Conservation (phyloP, 306 rosid genomes). For the Mimosa pudica region DNA sequence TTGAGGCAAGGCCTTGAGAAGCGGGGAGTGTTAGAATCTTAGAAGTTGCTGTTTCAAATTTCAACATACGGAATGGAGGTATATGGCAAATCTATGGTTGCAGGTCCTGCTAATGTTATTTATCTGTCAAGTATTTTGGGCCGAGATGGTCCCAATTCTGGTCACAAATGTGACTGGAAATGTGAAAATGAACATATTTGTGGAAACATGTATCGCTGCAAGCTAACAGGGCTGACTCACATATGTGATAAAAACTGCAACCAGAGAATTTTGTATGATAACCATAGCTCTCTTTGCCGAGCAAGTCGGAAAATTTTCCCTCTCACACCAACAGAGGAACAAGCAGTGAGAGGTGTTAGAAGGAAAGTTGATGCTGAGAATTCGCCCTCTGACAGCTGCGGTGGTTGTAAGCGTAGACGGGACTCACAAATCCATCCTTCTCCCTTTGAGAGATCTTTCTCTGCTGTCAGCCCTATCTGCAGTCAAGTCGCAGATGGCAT, state of each 20-base stretch:
- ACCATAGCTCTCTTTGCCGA: constrained; percentile 79
- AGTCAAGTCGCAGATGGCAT: constrained; percentile 78
- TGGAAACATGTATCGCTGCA: constrained; percentile 96
- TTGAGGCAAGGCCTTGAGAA: constrained; percentile 43
- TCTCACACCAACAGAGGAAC: constrained; percentile 59
- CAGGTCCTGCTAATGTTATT: constrained; percentile 84
- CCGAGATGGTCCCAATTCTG: constrained; percentile 60
- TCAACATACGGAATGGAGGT: constrained; percentile 79
- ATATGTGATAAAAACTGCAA: constrained; percentile 97
- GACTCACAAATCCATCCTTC: constrained; percentile 75
- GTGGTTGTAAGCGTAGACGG: constrained; percentile 67
- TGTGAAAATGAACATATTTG: constrained; percentile 90
- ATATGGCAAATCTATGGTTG: constrained; percentile 70
- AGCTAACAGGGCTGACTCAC: constrained; percentile 90
- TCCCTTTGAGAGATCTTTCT: constrained; percentile 75
- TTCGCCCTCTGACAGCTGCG: constrained; percentile 52
- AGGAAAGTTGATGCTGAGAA: constrained; percentile 64
- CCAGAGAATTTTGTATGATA: constrained; percentile 94
- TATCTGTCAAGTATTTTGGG: constrained; percentile 92
- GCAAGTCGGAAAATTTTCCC: constrained; percentile 66
- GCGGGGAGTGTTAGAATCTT: constrained; percentile 43
- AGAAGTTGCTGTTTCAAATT: constrained; percentile 48
- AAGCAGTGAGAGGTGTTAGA: constrained; percentile 71
- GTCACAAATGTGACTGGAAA: constrained; percentile 96
- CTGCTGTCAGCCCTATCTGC: constrained; percentile 72